These are phyloP conservation scores for Rhodotorula diobovata DNA, from an alignment of 768 basidiomycete genomes.

Conservation along the genomic window DNA sequence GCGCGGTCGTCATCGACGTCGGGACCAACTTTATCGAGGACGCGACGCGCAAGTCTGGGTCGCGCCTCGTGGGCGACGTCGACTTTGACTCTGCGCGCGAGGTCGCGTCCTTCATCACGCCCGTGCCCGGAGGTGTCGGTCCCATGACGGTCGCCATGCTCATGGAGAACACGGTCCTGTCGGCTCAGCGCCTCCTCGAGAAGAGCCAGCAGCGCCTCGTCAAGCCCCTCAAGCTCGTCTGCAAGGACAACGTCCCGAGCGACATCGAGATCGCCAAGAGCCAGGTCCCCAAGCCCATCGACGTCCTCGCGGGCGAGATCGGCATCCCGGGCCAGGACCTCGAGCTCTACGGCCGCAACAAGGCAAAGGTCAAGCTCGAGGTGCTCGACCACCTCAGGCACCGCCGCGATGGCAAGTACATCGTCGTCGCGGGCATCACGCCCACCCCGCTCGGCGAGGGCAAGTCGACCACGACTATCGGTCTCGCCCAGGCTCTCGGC, in stretches of 20 bases:
- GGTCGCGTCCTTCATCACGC: slow-evolving; percentile 86
- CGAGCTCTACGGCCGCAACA: slow-evolving; percentile 91
- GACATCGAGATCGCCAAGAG: slow-evolving; percentile 96
- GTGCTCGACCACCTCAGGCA: slow-evolving; percentile 77
- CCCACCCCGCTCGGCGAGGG: slow-evolving; percentile 58
- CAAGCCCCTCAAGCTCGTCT: slow-evolving; percentile 70
- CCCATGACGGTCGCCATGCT: slow-evolving; percentile 99
- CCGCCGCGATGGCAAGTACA: slow-evolving; percentile 83
- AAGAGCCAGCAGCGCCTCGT: slow-evolving; percentile 60
- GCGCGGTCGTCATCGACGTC: slow-evolving; percentile 92
- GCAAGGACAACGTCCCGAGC: slow-evolving; percentile 81
- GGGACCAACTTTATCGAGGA: slow-evolving; percentile 96
- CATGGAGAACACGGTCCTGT: slow-evolving; percentile 86
- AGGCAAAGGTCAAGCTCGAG: slow-evolving; percentile 90
- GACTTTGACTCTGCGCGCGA: slow-evolving; percentile 70
- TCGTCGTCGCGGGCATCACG: slow-evolving; percentile 72
- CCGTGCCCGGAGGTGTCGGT: slow-evolving; percentile 96
- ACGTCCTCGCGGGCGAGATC: slow-evolving; percentile 77
- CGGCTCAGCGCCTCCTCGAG: slow-evolving; percentile 76
- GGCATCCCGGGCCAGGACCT: slow-evolving; percentile 80
- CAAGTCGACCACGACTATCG: slow-evolving; percentile 96
- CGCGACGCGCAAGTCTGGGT: slow-evolving; percentile 84
- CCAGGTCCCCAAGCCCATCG: slow-evolving; percentile 84
- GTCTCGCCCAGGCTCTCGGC: slow-evolving; percentile 90
- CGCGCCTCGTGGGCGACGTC: slow-evolving; percentile 93